Conservation (phyloP, 2,329 filamentous ascomycete species). For the Colletotrichum ledebouriae region DNA sequence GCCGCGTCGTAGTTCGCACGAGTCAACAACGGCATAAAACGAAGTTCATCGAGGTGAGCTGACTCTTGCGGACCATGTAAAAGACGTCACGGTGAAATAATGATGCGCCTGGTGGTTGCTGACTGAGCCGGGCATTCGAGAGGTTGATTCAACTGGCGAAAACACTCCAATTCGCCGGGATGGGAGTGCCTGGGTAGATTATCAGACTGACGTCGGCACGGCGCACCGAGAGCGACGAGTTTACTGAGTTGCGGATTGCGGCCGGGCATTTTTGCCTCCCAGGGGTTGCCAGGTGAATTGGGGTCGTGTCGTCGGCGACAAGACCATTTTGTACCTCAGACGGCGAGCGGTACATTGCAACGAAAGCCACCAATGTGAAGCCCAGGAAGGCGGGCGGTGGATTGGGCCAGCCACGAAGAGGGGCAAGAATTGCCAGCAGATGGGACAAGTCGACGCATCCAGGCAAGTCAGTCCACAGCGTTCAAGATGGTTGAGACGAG, state of each 20-base stretch:
- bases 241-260: neutral
- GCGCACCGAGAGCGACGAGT: slow-evolving; percentile 6
- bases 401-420: slow-evolving; percentile 29
- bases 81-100: slow-evolving; percentile 32
- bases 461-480: slow-evolving; percentile 36
- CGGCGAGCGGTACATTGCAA: neutral
- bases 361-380: slow-evolving; percentile 39
- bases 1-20: slow-evolving; percentile 26
- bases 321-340: neutral
- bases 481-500: slow-evolving; percentile 35
- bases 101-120: slow-evolving; percentile 34
- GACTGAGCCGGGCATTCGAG: slow-evolving; percentile 23
- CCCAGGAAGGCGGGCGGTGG: slow-evolving; percentile 19
- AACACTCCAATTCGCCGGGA: slow-evolving; percentile 32
- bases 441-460: slow-evolving; percentile 31
- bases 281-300: slow-evolving; percentile 37
- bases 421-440: slow-evolving; percentile 18
- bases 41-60: slow-evolving; percentile 29
- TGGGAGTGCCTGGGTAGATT: slow-evolving; percentile 14
- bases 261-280: slow-evolving; percentile 31
- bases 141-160: slow-evolving; percentile 13
- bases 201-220: slow-evolving; percentile 31
- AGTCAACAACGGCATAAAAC: slow-evolving; percentile 30
- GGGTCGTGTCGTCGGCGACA: slow-evolving; percentile 2
- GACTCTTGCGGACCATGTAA: slow-evolving; percentile 12